phyloP scores from a whole-genome alignment of 176 grass and related monocot species.

The Dactylis glomerata region DNA sequence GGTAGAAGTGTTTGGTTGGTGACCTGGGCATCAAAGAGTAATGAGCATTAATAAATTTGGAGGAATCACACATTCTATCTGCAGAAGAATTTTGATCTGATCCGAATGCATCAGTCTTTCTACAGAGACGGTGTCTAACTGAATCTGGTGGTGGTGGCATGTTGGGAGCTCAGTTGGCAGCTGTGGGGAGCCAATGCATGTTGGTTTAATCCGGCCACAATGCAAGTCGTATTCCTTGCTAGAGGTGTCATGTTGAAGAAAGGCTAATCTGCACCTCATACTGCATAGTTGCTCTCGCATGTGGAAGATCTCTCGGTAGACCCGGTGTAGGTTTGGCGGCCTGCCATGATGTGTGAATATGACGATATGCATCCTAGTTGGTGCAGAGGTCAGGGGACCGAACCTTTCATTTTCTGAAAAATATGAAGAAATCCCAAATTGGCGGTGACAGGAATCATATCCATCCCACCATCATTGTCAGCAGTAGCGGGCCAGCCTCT shows the following conservation, averaged over 20 bases:
- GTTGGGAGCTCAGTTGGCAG: not conserved
- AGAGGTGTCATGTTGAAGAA: not conserved
- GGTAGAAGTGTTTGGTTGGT: not conserved
- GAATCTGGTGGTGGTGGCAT: not conserved
- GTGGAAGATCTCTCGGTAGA: not conserved
- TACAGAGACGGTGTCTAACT: not conserved
- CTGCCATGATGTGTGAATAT: not conserved
- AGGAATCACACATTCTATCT: not conserved
- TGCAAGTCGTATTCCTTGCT: not conserved
- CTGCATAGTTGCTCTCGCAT: not conserved
- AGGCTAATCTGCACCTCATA: not conserved
- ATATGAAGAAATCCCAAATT: not conserved
- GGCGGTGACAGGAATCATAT: not conserved
- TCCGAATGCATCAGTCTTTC: too few species aligned
- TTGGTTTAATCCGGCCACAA: not conserved
- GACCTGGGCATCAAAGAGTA: not conserved
- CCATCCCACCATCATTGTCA: not conserved
- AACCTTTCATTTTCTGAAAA: not conserved
- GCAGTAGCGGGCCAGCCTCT: not conserved
- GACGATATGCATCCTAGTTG: not conserved
- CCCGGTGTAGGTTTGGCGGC: not conserved
- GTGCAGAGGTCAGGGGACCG: not conserved
- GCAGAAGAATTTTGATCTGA: not conserved
- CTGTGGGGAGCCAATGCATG: not conserved
- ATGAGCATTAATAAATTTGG: not conserved